phyloP scores from a whole-genome alignment of 2,329 filamentous ascomycete genomes.

The Tolypocladium amazonense region DNA sequence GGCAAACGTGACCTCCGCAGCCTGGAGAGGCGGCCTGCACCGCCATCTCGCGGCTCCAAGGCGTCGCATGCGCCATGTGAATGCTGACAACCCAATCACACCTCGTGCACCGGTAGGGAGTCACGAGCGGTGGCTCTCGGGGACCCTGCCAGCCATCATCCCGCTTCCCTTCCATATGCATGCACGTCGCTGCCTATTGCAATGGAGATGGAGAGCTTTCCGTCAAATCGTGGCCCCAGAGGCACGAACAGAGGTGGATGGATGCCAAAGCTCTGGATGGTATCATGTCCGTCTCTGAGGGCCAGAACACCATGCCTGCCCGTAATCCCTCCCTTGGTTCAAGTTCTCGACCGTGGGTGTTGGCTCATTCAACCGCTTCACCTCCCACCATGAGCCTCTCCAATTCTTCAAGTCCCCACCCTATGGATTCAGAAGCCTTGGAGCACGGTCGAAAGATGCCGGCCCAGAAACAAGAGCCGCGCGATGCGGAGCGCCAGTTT shows the following conservation, averaged over 20 bases:
- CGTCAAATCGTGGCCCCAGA: no score
- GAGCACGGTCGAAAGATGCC: not conserved
- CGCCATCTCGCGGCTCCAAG: not conserved
- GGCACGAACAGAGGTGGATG: not conserved
- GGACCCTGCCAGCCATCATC: not conserved
- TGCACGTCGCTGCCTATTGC: not conserved
- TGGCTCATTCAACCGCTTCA: not conserved
- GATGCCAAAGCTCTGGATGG: not conserved
- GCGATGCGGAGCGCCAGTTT: slow-evolving; percentile 9
- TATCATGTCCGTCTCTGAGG: not conserved
- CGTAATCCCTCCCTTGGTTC: not conserved
- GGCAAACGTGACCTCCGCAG: not conserved
- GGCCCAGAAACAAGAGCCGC: not conserved
- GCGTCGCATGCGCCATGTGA: not conserved
- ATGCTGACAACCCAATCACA: not conserved
- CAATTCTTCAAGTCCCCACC: not conserved
- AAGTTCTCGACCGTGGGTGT: not conserved
- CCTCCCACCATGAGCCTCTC: not conserved
- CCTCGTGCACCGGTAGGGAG: not conserved
- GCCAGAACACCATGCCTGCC: not conserved
- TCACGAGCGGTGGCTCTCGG: not conserved
- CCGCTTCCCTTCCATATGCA: not conserved
- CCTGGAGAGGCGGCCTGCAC: not conserved
- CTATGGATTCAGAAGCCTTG: no score
- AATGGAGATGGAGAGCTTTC: not conserved